A percentile compares a stretch with the other conserved stretches of the same genome.
Evolutionary conservation across 2,329 filamentous ascomycete genomes (phyloP).

Genomic region (Nectriaceae sp.): DNA sequence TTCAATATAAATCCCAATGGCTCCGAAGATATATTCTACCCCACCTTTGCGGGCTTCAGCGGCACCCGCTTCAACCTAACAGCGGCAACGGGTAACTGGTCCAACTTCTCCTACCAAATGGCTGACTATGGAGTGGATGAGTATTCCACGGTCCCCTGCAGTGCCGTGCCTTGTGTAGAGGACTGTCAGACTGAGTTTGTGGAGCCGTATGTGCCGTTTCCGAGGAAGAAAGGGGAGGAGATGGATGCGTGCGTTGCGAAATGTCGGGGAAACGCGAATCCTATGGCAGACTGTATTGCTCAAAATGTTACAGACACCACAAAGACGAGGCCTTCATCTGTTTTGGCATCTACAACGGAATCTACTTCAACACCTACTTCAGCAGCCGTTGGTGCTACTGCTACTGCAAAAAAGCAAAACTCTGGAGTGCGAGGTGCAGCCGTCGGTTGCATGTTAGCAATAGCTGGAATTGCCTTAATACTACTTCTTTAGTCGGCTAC

Average conservation of each 20-base stretch:
- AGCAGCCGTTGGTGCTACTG: no score
- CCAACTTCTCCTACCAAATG: background rate
- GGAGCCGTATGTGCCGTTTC: slow-evolving; percentile 1
- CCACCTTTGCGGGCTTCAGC: background rate
- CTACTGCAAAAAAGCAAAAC: no score
- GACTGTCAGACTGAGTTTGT: slow-evolving; percentile 8
- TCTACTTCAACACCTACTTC: no score
- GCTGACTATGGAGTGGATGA: slow-evolving; percentile 3
- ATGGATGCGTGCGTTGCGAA: slow-evolving; percentile 4
- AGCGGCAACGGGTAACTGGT: slow-evolving; percentile 2
- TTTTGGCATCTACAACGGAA: no score
- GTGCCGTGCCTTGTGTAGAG: slow-evolving; percentile 3
- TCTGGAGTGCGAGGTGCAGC: no score
- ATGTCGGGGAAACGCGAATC: slow-evolving; percentile 1
- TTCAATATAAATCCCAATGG: background rate
- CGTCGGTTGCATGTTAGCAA: no score
- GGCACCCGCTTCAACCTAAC: slow-evolving; percentile 1
- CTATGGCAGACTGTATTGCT: slow-evolving; percentile 1
- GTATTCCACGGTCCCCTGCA: background rate
- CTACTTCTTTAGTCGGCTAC: no score
- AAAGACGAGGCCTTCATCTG: no score
- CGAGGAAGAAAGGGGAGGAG: background rate
- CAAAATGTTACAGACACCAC: slow-evolving; percentile 5
- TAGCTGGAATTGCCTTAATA: no score
- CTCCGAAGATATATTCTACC: background rate